Evolutionary conservation across 2,329 filamentous ascomycete genomes (phyloP), one percentile per base, ranked within the genome.

Genomic region (Acrodontium crateriforme): DNA sequence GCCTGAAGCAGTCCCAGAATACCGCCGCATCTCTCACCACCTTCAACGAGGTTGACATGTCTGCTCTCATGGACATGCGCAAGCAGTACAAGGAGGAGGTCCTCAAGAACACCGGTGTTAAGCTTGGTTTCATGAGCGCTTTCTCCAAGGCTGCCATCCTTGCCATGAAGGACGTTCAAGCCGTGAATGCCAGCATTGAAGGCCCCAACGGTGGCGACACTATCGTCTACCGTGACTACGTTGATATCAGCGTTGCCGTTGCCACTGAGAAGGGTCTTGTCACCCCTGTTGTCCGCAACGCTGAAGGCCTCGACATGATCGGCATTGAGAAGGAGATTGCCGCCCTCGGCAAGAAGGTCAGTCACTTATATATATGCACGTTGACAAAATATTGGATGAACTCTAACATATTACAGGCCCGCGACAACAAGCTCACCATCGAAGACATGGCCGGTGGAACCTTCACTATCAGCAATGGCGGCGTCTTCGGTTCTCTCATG

Each of bases 11-110:
- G 57, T 95, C 89, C 12, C 89, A 98, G 56, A 98, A 98, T 63
- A 95, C 89, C 2, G 87, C 89, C 27, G 89, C 89, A 24, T 93
- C 89, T 3, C 68, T 98, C 29, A 95, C 89, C 25, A 98, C 89
- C 15, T 98, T 98, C 70, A 94, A 98, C 58, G 87, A 95, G 60
- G 89, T 98, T 36, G 89, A 98, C 57, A 98, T 98, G 89, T 92
- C 87, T 17, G 82, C 79, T 13, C 67, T 98, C 27, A 93, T 95
- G 78, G 83, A 94, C 38, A 87, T 98, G 65, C 79, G 89, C 45
- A 94, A 92, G 59, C 67, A 84, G 25, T 95, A 95, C 71, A 95
- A 95, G 67, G 87, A 95, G 35, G 85, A 93, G 34, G 65, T 94
- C 13, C 65, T 95, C 32, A 93, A 95, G 70, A 92, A 87, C 67